These are phyloP conservation scores for Cercospora nicotianae DNA, from an alignment of 2,329 filamentous ascomycete genomes.

Conservation along the genomic window DNA sequence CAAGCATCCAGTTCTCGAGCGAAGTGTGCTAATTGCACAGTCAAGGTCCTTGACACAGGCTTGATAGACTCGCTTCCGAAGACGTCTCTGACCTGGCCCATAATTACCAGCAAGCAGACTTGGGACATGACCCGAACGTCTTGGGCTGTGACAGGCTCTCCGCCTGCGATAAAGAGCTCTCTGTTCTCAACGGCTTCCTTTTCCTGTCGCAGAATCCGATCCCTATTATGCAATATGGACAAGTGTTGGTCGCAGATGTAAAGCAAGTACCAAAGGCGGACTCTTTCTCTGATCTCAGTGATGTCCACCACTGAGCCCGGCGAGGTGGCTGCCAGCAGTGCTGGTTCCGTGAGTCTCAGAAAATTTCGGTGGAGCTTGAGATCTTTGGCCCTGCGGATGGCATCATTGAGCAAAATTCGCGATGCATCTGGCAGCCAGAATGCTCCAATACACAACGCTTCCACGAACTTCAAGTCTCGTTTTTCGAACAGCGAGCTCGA, in stretches of 20 bases:
- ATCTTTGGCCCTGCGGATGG: constrained; percentile 53
- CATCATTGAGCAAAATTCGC: constrained; percentile 61
- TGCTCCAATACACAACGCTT: constrained; percentile 60
- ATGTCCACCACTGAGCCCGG: constrained; percentile 32
- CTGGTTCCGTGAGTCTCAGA: constrained; percentile 3
- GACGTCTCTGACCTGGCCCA: constrained; percentile 55
- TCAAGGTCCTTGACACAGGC: constrained; percentile 53
- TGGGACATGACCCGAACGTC: constrained; percentile 61
- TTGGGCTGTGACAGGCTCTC: constrained; percentile 42
- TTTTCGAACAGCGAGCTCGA: constrained; percentile 59
- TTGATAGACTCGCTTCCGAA: constrained; percentile 59
- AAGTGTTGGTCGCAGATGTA: constrained; percentile 68
- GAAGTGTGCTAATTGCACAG: constrained; percentile 51
- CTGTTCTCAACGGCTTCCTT: constrained; percentile 59
- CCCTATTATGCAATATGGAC: constrained; percentile 61
- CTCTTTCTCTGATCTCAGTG: constrained; percentile 50
- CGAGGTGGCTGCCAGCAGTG: constrained; percentile 7
- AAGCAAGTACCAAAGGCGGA: constrained; percentile 62
- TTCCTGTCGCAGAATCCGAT: constrained; percentile 57
- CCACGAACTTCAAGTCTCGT: constrained; percentile 58
- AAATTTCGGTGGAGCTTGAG: constrained; percentile 31
- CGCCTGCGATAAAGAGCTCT: constrained; percentile 52
- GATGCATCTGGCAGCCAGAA: constrained; percentile 65
- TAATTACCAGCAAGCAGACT: constrained; percentile 59
- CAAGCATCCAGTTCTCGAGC: constrained; percentile 51